Conservation (phyloP, 1,284 basidiomycete species). For the Rhizoctonia solani region DNA sequence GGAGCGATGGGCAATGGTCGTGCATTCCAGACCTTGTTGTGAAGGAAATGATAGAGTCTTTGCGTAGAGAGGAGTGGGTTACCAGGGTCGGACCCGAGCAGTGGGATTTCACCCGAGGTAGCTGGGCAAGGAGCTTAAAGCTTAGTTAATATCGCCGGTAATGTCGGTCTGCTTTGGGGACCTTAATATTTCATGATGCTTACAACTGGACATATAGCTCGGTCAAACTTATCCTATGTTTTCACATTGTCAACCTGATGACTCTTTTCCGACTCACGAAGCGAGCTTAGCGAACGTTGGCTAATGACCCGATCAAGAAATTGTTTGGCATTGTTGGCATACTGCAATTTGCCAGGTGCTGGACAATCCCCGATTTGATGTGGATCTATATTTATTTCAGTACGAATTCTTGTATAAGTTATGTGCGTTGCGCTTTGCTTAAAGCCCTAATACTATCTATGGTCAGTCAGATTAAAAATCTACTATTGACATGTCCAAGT, state of each 20-base stretch:
- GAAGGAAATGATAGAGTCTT: not conserved
- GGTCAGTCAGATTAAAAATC: too few species aligned
- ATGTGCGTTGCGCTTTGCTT: too few species aligned
- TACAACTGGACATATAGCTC: too few species aligned
- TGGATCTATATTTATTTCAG: too few species aligned
- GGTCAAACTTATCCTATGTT: too few species aligned
- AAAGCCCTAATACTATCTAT: too few species aligned
- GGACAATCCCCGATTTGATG: too few species aligned
- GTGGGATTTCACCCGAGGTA: constrained; percentile 32
- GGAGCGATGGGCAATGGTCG: constrained; percentile 24
- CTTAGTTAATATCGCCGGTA: constrained; percentile 8
- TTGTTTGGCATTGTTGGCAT: constrained; percentile 1
- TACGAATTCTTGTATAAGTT: too few species aligned
- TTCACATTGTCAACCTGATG: too few species aligned
- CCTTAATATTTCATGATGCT: not conserved
- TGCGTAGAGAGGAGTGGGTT: constrained; percentile 23
- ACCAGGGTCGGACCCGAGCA: constrained; percentile 10
- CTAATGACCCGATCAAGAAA: constrained; percentile 19
- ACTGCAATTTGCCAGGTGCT: too few species aligned
- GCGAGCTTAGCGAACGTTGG: constrained; percentile 2
- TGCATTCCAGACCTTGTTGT: constrained; percentile 12
- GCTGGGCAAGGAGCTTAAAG: constrained; percentile 23
- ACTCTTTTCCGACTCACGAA: not conserved
- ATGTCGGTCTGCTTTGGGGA: not conserved
- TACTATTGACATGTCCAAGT: too few species aligned